Percentiles rank a stretch among this genome's conserved stretches.
Conservation (phyloP, 192 early-diverging fungal species). For the Mortierella claussenii region DNA sequence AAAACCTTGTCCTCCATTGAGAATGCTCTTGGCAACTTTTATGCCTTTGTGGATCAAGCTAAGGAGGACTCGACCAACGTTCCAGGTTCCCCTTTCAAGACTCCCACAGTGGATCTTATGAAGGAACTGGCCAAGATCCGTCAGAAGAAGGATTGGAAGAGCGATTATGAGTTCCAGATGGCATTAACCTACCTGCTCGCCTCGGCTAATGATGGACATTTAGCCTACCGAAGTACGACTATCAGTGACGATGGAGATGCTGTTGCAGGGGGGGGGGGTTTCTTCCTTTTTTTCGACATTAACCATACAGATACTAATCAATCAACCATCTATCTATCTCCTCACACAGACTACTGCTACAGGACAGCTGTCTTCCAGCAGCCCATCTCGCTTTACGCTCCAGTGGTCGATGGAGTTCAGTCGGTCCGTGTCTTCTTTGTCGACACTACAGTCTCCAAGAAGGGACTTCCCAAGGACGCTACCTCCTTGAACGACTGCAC, state of each 20-base stretch:
- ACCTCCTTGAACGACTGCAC: constrained; percentile 24
- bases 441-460: constrained; percentile 2
- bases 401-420: constrained; percentile 28
- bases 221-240: constrained; percentile 20
- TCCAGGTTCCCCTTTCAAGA: constrained; percentile 8
- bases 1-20: constrained; percentile 18
- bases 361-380: constrained; percentile 28
- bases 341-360: constrained; percentile 24
- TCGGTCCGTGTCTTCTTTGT: constrained; percentile 23
- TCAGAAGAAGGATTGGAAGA: constrained; percentile 20
- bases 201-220: constrained; percentile 38
- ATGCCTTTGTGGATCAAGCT: constrained; percentile 31
- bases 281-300: not conserved
- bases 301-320: too few species aligned
- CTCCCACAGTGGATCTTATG: constrained; percentile 14
- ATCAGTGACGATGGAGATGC: too few species aligned
- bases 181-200: constrained; percentile 11
- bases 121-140: constrained; percentile 24
- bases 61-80: constrained; percentile 3
- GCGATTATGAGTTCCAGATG: constrained; percentile 40
- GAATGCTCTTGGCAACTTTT: constrained; percentile 31
- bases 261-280: too few species aligned
- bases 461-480: constrained; percentile 12
- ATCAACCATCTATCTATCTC: not conserved
- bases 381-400: constrained; percentile 33